Conservation (phyloP, 148 eudicot genomes). For the Rhododendron williamsianum region DNA sequence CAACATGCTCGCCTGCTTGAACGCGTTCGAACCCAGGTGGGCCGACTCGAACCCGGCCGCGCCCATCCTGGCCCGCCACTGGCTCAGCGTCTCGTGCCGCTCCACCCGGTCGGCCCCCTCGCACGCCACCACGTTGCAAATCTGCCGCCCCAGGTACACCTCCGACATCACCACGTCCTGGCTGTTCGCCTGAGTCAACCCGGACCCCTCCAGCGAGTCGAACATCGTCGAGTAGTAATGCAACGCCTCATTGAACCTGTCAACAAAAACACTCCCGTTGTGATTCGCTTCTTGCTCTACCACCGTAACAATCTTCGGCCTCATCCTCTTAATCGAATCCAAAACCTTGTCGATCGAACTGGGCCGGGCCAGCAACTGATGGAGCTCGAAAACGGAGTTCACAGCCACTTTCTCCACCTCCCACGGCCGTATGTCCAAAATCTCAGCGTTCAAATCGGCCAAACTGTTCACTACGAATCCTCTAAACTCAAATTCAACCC, state of each 20-base stretch:
- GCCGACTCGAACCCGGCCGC: constrained; percentile 64
- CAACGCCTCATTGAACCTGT: constrained; percentile 74
- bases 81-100: constrained; percentile 71
- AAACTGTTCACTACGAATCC: constrained; percentile 62
- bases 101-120: constrained; percentile 79
- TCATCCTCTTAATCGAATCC: constrained; percentile 46
- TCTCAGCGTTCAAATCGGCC: constrained; percentile 57
- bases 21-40: constrained; percentile 81
- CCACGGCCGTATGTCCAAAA: constrained; percentile 33
- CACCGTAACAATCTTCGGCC: constrained; percentile 68
- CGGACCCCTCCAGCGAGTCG: constrained; percentile 73
- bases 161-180: constrained; percentile 77
- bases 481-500: constrained; percentile 61
- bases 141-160: constrained; percentile 74
- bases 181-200: constrained; percentile 23
- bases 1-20: constrained; percentile 76
- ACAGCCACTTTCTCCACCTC: constrained; percentile 63
- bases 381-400: constrained; percentile 78
- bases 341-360: constrained; percentile 59
- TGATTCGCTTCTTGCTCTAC: constrained; percentile 88
- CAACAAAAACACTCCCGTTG: constrained; percentile 53
- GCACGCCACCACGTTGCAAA: constrained; percentile 87
- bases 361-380: constrained; percentile 46
- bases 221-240: constrained; percentile 88
- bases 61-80: constrained; percentile 60